Evolutionary conservation across 192 early-diverging fungal genomes (phyloP).

Genomic region (Coemansia sp.): DNA sequence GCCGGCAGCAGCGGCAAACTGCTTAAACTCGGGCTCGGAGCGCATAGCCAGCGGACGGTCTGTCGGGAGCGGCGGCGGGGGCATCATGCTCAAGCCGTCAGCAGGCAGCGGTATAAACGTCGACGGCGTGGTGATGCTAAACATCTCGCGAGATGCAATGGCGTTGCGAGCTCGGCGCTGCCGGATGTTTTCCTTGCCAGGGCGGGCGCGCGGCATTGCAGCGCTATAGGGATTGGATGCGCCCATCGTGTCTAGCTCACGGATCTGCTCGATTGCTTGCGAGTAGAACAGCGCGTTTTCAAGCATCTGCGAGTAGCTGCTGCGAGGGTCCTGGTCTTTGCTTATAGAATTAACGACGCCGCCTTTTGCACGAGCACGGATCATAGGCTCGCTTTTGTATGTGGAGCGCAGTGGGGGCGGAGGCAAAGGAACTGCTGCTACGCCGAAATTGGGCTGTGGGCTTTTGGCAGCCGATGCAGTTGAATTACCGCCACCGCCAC

Average conservation of each 20-base stretch:
- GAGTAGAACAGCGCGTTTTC: slow-evolving; percentile 52
- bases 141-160: slow-evolving; percentile 44
- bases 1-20: not conserved
- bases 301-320: slow-evolving; percentile 49
- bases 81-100: not conserved
- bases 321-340: slow-evolving; percentile 6
- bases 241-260: slow-evolving; percentile 23
- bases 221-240: slow-evolving; percentile 20
- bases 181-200: slow-evolving; percentile 45
- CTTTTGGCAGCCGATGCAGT: not conserved
- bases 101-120: slow-evolving; percentile 32
- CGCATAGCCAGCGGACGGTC: slow-evolving; percentile 31
- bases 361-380: slow-evolving; percentile 6
- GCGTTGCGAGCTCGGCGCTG: slow-evolving; percentile 47
- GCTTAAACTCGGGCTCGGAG: slow-evolving; percentile 39
- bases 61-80: slow-evolving; percentile 4
- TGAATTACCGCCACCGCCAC: slow-evolving; percentile 10
- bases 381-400: slow-evolving; percentile 44
- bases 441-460: not conserved
- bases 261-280: slow-evolving; percentile 42
- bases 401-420: slow-evolving; percentile 32
- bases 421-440: not conserved
- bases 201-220: slow-evolving; percentile 29
- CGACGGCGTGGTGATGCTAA: slow-evolving; percentile 28
- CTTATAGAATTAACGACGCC: not conserved